phyloP scores from a whole-genome alignment of 257 asterid species.

The Henckelia pumila region DNA sequence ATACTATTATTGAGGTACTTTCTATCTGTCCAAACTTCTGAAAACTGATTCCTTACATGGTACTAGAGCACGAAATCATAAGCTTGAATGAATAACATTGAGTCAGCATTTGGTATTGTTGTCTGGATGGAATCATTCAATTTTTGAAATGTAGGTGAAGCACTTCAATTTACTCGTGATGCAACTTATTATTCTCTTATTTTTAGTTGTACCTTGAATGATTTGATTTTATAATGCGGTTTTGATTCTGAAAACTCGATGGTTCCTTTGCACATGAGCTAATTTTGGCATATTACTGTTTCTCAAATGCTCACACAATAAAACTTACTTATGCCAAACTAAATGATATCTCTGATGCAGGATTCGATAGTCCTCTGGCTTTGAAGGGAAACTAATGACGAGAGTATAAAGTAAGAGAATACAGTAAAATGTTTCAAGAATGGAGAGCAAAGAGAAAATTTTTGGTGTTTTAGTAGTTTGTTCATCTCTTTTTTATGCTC shows the following conservation, averaged over 20 bases:
- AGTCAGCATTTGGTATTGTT: too few relatives aligned
- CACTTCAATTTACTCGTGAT: background rate
- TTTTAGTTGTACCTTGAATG: background rate
- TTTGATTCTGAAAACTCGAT: conserved; percentile 5
- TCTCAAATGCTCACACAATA: conserved; percentile 2
- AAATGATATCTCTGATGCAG: conserved; percentile 29
- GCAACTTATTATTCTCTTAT: background rate
- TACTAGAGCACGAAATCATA: too few relatives aligned
- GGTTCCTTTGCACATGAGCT: conserved; percentile 11
- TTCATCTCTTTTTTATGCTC: background rate
- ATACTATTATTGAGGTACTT: too few relatives aligned
- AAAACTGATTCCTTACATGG: too few relatives aligned
- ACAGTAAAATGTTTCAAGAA: too few relatives aligned
- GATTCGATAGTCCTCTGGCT: conserved; percentile 8
- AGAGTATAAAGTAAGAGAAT: too few relatives aligned
- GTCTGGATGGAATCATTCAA: too few relatives aligned
- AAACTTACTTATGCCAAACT: conserved; percentile 19
- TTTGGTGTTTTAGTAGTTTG: background rate
- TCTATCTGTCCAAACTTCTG: too few relatives aligned
- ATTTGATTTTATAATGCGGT: background rate
- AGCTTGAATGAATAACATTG: too few relatives aligned
- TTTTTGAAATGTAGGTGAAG: too few relatives aligned
- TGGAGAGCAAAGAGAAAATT: too few relatives aligned
- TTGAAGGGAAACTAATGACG: background rate
- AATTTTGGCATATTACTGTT: background rate